Conservation (phyloP, 768 basidiomycete species). For the Butyriboletus loyo region DNA sequence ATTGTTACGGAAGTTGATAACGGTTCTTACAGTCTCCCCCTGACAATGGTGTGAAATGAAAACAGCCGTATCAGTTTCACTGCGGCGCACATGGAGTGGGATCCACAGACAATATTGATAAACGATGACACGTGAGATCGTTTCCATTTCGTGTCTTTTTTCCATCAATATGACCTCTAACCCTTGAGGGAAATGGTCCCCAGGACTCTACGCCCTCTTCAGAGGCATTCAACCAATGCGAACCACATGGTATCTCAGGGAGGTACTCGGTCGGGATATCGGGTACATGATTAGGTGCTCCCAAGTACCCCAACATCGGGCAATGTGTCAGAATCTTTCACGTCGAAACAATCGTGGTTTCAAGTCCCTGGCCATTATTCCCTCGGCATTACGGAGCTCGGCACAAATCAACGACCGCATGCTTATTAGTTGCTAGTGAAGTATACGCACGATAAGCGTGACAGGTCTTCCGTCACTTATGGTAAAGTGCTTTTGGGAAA, state of each 20-base stretch:
- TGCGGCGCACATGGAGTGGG: background rate
- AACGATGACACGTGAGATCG: background rate
- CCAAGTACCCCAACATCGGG: background rate
- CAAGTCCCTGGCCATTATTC: background rate
- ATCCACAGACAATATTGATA: background rate
- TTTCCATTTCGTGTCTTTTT: constrained; percentile 1
- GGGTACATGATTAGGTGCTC: background rate
- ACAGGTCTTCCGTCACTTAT: background rate
- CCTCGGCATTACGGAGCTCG: background rate
- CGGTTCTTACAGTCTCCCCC: background rate
- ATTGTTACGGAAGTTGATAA: background rate
- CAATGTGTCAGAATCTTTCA: background rate
- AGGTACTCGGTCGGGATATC: background rate
- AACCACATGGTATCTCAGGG: background rate
- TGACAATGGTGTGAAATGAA: background rate
- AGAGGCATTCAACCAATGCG: background rate
- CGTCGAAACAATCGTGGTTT: background rate
- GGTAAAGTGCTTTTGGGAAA: background rate
- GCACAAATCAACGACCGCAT: background rate
- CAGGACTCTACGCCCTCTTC: background rate
- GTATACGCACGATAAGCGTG: too few relatives aligned
- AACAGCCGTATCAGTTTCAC: background rate
- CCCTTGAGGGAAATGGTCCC: background rate
- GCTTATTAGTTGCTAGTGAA: background rate
- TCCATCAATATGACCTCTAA: background rate